A percentile compares a stretch with the other conserved stretches of the same genome.
These are phyloP conservation scores for Trichoderma oligosporum DNA, from an alignment of 2,329 filamentous ascomycete species.

Conservation along the genomic window DNA sequence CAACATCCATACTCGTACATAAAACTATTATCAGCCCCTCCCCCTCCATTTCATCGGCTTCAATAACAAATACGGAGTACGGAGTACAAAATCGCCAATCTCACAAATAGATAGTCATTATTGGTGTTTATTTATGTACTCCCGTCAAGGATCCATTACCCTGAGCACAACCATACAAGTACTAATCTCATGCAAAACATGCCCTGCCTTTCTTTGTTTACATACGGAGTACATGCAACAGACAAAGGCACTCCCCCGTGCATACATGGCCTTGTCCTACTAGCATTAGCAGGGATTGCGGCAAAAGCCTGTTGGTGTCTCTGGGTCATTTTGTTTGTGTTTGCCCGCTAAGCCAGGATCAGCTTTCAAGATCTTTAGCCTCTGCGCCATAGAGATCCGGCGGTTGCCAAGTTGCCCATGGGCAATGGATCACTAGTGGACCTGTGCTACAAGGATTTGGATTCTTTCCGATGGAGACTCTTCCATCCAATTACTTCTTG, in stretches of 20 bases:
- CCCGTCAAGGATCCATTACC: neutral
- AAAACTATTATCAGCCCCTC: too few relatives aligned
- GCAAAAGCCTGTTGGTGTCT: neutral
- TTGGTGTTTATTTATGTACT: neutral
- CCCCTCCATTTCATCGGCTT: neutral
- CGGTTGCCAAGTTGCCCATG: constrained; percentile 12
- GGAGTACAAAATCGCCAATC: neutral
- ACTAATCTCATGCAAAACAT: constrained; percentile 17
- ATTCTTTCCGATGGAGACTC: neutral
- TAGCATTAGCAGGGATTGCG: too few relatives aligned
- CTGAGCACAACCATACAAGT: neutral
- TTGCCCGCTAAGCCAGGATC: neutral
- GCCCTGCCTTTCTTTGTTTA: neutral
- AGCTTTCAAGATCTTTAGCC: neutral
- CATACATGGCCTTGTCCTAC: too few relatives aligned
- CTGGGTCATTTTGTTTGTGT: neutral
- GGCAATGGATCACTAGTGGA: constrained; percentile 6
- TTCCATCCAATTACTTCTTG: neutral
- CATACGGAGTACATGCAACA: constrained; percentile 1
- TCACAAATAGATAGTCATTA: too few relatives aligned
- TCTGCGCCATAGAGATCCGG: constrained; percentile 3
- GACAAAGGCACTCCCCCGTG: neutral
- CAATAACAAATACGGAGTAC: neutral
- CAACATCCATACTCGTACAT: too few relatives aligned
- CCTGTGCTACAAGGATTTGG: neutral